These are phyloP conservation scores for Plectosphaerella plurivora DNA, from an alignment of 2,329 filamentous ascomycete genomes.

Conservation along the genomic window DNA sequence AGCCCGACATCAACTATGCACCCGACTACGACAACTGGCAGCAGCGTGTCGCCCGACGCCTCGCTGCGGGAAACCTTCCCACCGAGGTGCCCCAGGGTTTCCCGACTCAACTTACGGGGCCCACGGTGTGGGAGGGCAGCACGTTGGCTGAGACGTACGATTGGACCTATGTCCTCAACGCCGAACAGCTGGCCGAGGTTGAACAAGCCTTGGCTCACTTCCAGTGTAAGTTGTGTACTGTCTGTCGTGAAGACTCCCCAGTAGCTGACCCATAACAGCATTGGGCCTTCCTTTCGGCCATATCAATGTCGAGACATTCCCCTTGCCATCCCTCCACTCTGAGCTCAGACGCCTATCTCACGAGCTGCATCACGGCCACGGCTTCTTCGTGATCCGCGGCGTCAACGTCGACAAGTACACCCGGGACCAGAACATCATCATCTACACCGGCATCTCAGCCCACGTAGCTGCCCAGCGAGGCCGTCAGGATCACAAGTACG, in stretches of 20 bases:
- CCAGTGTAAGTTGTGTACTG: slow-evolving; percentile 4
- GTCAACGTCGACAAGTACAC: slow-evolving; percentile 46
- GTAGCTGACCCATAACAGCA: neutral
- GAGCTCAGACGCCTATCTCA: slow-evolving; percentile 45
- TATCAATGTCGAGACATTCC: slow-evolving; percentile 48
- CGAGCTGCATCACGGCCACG: slow-evolving; percentile 53
- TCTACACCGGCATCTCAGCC: slow-evolving; percentile 55
- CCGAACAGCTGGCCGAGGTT: slow-evolving; percentile 45
- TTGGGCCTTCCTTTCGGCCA: slow-evolving; percentile 29
- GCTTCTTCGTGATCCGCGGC: slow-evolving; percentile 59
- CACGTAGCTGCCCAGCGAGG: slow-evolving; percentile 52
- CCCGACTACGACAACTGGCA: slow-evolving; percentile 51
- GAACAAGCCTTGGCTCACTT: slow-evolving; percentile 8
- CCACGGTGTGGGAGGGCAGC: slow-evolving; percentile 54
- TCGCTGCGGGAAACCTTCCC: slow-evolving; percentile 31
- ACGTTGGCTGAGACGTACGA: slow-evolving; percentile 41
- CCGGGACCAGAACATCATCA: slow-evolving; percentile 52
- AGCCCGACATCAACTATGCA: slow-evolving; percentile 55
- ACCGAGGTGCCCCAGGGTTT: slow-evolving; percentile 43
- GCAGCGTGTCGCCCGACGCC: slow-evolving; percentile 38
- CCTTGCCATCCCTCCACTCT: slow-evolving; percentile 44
- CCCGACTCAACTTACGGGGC: slow-evolving; percentile 39
- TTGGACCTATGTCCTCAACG: slow-evolving; percentile 46
- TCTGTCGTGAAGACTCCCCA: neutral
- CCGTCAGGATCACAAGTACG: slow-evolving; percentile 42